Base-by-base conservation (phyloP, 495 filamentous ascomycete species). In the Aspergillus kassunensis region DNA sequence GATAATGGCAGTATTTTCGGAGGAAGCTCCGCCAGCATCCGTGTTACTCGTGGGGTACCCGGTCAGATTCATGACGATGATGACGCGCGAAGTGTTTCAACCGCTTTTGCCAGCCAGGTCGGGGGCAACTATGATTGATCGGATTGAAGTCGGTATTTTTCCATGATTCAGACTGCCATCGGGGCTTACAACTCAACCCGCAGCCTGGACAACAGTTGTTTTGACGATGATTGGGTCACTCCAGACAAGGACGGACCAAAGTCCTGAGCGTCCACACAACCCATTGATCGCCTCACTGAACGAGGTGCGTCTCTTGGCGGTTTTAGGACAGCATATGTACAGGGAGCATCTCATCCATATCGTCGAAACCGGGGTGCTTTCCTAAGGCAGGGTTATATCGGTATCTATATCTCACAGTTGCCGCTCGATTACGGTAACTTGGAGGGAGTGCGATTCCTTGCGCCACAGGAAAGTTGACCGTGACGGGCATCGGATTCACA, bases 51-150 rank as follows among this genome's bases (percentile, higher is more conserved):
- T 49, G 78, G 76, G 25, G 58, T 61, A 16, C 72, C 75, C 9
- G 75, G 75, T n/a, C 70, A 77, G 25, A 66, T 74, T 21, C 70
- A 73, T 15, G 73, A 81, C 42, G 93, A 97, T 56, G 93, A 99
- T 54, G 93, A 97, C 64, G 88, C 91, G 51, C 88, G 92, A 67
- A 97, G 92, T 66, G 81, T 97, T 59, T 95, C 89, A 55, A 97
- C 92, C 24, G 90, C 90, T 6, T 97, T 97, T 73, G 92, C 91
- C 34, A 96, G 90, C 69, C 95, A 97, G 68, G 80, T 96, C 50
- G 92, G 88, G 34, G 85, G 88, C 44, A 87, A 86, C 58, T 96
- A 92, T 67, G 91, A 97, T 73, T 96, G 91, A 96, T 62, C 54
- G 46, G 52, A 29, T 19, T 20, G 21, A 27, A 21, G n/a, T 20